Percentiles rank a stretch among this genome's conserved stretches.
phyloP scores from a whole-genome alignment of 805 yeast genomes.

The Kodamaea nitidulidarum region DNA sequence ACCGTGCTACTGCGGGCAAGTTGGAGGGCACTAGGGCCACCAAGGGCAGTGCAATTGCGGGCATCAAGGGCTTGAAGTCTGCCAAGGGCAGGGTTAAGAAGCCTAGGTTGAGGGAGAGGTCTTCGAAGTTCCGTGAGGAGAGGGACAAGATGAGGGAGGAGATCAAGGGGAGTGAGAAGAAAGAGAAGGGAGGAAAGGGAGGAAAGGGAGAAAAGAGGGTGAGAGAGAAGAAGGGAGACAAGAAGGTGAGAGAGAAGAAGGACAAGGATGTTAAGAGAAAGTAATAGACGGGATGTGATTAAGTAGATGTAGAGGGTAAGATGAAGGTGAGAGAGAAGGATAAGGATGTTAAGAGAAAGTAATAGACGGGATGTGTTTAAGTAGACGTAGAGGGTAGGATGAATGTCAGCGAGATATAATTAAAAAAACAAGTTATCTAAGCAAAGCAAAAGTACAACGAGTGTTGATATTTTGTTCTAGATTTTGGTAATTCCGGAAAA shows the following conservation, averaged over 20 bases:
- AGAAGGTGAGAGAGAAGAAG: background rate
- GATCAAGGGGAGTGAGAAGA: constrained; percentile 10
- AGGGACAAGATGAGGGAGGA: constrained; percentile 21
- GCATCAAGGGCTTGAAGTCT: constrained; percentile 53
- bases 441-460: too few relatives aligned
- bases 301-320: background rate
- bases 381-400: too few relatives aligned
- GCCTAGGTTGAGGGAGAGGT: constrained; percentile 56
- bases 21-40: constrained; percentile 78
- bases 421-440: too few relatives aligned
- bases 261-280: background rate
- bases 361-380: too few relatives aligned
- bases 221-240: background rate
- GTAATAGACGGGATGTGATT: too few relatives aligned
- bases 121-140: constrained; percentile 47
- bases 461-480: too few relatives aligned
- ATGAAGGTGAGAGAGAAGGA: too few relatives aligned
- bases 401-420: too few relatives aligned
- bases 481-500: too few relatives aligned
- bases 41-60: constrained; percentile 59
- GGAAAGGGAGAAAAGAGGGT: background rate
- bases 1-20: constrained; percentile 63
- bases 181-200: background rate
- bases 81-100: constrained; percentile 44
- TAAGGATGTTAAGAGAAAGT: too few relatives aligned